Evolutionary conservation across 2,329 filamentous ascomycete species (phyloP), one percentile per base, ranked within the genome.

Genomic region (Ophiostoma angusticollis): DNA sequence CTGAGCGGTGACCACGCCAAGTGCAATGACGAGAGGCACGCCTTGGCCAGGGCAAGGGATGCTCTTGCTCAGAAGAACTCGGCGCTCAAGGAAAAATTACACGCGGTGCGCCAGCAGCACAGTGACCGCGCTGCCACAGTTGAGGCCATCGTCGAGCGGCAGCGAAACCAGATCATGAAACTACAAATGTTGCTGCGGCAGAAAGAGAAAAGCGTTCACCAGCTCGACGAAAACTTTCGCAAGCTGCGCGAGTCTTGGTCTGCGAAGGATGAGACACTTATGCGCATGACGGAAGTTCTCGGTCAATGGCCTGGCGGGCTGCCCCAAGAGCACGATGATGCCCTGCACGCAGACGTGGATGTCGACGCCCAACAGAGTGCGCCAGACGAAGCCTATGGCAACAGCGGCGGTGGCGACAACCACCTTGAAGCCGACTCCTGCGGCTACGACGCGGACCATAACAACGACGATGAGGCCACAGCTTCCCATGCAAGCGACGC

Each of bases 141-240:
- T 18, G 33, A 42, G 21, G 13, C 32, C 1, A n/a, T 45, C 31
- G 41, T 45, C 14, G 45, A 48, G 22, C 41, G 40, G 24, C 47
- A 49, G 43, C 47, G 43, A 12, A 35, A 9, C 2, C 39, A 47
- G 24, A 42, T 47, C 21, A 25, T 37, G 9, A 39, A 35, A 33
- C 40, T 47, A 28, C 45, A 45, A 37, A 24, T 25, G 9, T 40
- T 46, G 12, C 34, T 49, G 31, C 33, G 38, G 35, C 30, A 42
- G 14, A 41, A 43, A 25, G 47, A 49, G 22, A 40, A 38, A 31
- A 45, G 45, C 27, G 41, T 48, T 35, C 44, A 38, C 18, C 42
- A 49, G 42, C 44, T 49, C 16, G 44, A 48, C 33, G 47, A 48
- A 11, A 45, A 42, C 31, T 45, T 48, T 9, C 45, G 41, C 32